Base-by-base conservation (phyloP, 176 grass and related monocot species). In the Otatea glauca region DNA sequence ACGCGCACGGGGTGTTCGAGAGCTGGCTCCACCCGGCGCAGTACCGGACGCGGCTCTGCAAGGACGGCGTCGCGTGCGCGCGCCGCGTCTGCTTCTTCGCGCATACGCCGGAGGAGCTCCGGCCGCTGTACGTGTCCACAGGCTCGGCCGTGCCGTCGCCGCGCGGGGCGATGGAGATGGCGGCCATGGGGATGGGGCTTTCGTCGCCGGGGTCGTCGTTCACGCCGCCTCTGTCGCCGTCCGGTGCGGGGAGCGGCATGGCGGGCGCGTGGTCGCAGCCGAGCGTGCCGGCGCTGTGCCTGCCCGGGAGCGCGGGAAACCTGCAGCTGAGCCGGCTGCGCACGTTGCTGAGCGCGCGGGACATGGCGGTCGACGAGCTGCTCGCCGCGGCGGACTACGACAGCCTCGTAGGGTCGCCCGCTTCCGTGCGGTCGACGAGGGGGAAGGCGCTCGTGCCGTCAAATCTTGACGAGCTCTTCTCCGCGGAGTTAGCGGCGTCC, bases 1-100 rank as follows among this genome's bases (percentile, higher is more conserved):
- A 94, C 27, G 93, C 93, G 50, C 93, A 94, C 78, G 93, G 93
- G 83, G 93, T 94, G 90, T 94, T 94, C 66, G 93, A 94, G 90
- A 90, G 90, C 62, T 94, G 90, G 93, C 93, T 94, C 73, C 93
- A 94, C 88, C 93, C 93, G 68, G 93, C 93, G 47, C 93, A 94
- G 88, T 94, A 94, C 75, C 69, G 93, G 75, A 94, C 90, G 18
- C 63, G 93, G 3, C 80, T 92, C 12, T 94, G 93, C 75, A 94
- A 94, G 88, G 93, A 94, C 29, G 93, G 89, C 55, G 74, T 80
- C 27, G 86, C 42, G 1, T 94, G 93, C 71, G 77, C 83, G 12
- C 90, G 93, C 8, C 93, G 93, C 53, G 93, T 94, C 75, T 94
- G 93, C 81, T 94, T 94, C 88, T 94, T 94, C 69, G 93, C 93